Conservation (phyloP, 2,329 filamentous ascomycete genomes). For the Apiospora phragmitis region DNA sequence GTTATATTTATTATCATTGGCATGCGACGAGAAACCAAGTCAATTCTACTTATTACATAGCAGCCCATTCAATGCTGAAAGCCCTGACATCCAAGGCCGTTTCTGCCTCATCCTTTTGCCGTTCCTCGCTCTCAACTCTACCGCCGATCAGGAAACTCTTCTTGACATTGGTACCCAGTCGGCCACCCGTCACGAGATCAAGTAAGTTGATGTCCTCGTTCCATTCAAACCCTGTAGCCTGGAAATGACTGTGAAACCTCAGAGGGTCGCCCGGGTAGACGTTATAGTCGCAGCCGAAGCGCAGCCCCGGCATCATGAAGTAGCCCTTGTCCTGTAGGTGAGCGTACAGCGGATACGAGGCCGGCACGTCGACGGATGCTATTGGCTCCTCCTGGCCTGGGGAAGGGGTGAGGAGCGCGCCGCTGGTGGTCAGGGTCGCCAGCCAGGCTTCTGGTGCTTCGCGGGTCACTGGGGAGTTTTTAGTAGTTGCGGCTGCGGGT, state of each 20-base stretch:
- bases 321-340: conserved; percentile 79
- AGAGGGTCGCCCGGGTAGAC: conserved; percentile 95
- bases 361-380: conserved; percentile 33
- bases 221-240: conserved; percentile 83
- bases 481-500: neutral
- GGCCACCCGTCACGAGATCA: conserved; percentile 81
- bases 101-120: neutral
- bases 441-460: conserved; percentile 9
- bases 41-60: conserved; percentile 11
- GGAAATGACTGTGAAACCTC: conserved; percentile 92
- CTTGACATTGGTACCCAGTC: conserved; percentile 92
- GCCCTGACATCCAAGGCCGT: neutral
- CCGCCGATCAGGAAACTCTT: conserved; percentile 91
- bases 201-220: conserved; percentile 82
- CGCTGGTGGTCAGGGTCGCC: conserved; percentile 42
- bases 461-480: neutral
- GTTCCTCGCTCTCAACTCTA: conserved; percentile 37
- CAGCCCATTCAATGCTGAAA: conserved; percentile 12
- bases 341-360: conserved; percentile 74
- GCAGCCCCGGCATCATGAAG: conserved; percentile 86
- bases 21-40: too few species aligned
- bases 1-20: too few species aligned
- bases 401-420: conserved; percentile 27
- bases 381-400: conserved; percentile 13
- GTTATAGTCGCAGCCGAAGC: conserved; percentile 92